These are phyloP conservation scores for Brettanomyces bruxellensis DNA, from an alignment of 805 yeast species.

Conservation along the genomic window DNA sequence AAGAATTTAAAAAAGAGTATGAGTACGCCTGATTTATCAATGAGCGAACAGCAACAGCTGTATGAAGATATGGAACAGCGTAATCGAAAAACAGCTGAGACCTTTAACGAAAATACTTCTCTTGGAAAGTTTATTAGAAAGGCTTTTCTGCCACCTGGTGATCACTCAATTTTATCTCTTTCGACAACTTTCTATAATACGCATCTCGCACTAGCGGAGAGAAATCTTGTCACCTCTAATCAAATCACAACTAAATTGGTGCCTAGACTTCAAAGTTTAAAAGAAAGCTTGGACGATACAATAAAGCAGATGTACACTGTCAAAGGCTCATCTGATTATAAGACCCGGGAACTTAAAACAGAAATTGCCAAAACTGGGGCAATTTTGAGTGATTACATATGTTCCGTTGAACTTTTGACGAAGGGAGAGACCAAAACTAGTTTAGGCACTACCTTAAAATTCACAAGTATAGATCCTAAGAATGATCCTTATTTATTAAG, in stretches of 20 bases:
- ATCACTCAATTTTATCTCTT: conserved; percentile 29
- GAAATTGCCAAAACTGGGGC: conserved; percentile 61
- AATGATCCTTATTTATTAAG: conserved; percentile 59
- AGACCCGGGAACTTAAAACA: conserved; percentile 41
- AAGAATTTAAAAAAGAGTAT: conserved; percentile 13
- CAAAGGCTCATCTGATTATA: conserved; percentile 44
- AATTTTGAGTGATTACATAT: conserved; percentile 36
- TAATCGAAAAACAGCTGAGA: background rate
- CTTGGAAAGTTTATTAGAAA: conserved; percentile 40
- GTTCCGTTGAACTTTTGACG: conserved; percentile 33
- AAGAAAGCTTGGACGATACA: conserved; percentile 43
- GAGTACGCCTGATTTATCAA: conserved; percentile 10
- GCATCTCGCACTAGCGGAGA: conserved; percentile 28
- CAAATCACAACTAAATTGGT: conserved; percentile 39
- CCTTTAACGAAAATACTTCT: background rate
- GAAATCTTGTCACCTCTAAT: conserved; percentile 42
- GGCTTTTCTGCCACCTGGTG: conserved; percentile 31
- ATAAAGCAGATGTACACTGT: conserved; percentile 46
- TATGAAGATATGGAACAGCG: background rate
- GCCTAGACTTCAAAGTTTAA: conserved; percentile 47
- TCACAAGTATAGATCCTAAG: conserved; percentile 15
- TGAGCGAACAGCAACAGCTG: conserved; percentile 4
- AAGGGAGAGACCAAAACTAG: conserved; percentile 26
- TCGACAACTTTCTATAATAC: conserved; percentile 23
- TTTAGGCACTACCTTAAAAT: conserved; percentile 20